These are phyloP conservation scores for Microsporum canis DNA, from an alignment of 2,329 filamentous ascomycete species.

Conservation along the genomic window DNA sequence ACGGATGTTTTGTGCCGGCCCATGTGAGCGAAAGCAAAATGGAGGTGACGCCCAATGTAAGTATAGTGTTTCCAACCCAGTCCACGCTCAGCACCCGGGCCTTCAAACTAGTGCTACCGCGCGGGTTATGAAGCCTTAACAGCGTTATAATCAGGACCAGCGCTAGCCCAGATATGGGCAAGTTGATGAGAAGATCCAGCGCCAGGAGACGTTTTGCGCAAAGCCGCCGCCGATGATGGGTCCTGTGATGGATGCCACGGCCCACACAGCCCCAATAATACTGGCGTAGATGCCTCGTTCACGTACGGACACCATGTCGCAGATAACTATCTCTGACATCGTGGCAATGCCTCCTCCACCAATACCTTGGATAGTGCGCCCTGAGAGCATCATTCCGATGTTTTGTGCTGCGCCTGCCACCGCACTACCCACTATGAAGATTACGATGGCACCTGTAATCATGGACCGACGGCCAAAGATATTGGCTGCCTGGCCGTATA, in stretches of 20 bases:
- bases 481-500: slow-evolving; percentile 10
- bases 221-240: slow-evolving; percentile 20
- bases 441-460: slow-evolving; percentile 22
- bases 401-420: slow-evolving; percentile 31
- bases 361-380: slow-evolving; percentile 40
- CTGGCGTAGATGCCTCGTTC: slow-evolving; percentile 37
- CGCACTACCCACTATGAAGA: slow-evolving; percentile 36
- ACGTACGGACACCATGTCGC: slow-evolving; percentile 40
- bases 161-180: slow-evolving; percentile 40
- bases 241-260: slow-evolving; percentile 24
- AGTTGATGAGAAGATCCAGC: slow-evolving; percentile 48
- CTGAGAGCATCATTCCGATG: slow-evolving; percentile 37
- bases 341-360: slow-evolving; percentile 40
- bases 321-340: slow-evolving; percentile 40
- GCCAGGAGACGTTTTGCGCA: slow-evolving; percentile 36
- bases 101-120: background rate
- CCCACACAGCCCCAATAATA: slow-evolving; percentile 36
- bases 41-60: background rate
- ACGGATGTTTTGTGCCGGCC: slow-evolving; percentile 1
- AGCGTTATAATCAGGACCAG: slow-evolving; percentile 28
- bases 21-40: too few species aligned
- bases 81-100: background rate
- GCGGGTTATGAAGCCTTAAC: slow-evolving; percentile 10
- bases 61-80: slow-evolving; percentile 2
- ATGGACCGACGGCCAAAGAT: slow-evolving; percentile 10